Base-by-base conservation (phyloP, 2,329 filamentous ascomycete species). In the Alternaria metachromatica region DNA sequence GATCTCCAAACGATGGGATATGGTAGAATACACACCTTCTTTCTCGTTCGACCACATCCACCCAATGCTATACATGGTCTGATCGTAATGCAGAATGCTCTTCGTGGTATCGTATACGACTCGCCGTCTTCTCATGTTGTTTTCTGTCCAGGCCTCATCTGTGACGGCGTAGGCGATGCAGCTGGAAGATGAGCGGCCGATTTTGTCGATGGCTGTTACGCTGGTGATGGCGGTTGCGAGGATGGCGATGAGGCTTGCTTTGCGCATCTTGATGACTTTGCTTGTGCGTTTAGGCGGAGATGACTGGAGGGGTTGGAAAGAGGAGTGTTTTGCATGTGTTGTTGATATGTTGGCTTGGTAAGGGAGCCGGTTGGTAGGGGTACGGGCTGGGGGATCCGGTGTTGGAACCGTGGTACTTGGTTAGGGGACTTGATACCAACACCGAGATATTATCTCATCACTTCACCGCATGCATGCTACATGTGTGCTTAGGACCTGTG, bases 31-130 rank as follows among this genome's bases (percentile, higher is more conserved):
- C 30, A 18, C n/a, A 59, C 57, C 33, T 26, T 54, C 26, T 37
- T 54, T 54, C 9, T 59, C 25, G 15, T 59, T 53, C 0, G 43
- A 46, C 57, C 57, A 59, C 33, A 23, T 59, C 57, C 33, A 54
- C 23, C 57, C 57, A 25, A 59, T 30, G 11, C 33, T 53, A 25
- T 59, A 59, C 46, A 59, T 28, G 8, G 23, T 54, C n/a, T 25
- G 33, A 12, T 59, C 57, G 23, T 59, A 59, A n/a, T 41, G 20
- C 18, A 21, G 11, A 21, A 59, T 20, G 10, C 7, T 7, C 33
- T 43, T 50, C n/a, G 30, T 44, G 15, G 57, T 59, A 21, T 59
- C 57, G 57, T 59, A 59, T 13, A 59, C 37, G 9, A 59, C 57
- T 7, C 57, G n/a, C n/a, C 57, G 57, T 30, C 54, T 45, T 44